Conservation (phyloP, 192 early-diverging fungal genomes). For the Coemansia sp. region DNA sequence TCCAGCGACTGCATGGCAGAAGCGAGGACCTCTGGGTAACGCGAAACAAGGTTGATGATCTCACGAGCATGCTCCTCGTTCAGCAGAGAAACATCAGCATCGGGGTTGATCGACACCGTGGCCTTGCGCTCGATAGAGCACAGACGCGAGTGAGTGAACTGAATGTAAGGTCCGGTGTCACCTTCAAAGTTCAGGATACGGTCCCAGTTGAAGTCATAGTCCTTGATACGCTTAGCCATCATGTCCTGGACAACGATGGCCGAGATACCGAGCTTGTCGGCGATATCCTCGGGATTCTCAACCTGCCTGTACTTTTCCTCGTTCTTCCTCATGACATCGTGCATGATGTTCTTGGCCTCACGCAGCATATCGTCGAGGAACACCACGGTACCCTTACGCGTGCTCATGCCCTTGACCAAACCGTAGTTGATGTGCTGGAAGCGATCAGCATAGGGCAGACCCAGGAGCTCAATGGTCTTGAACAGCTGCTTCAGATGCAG, state of each 20-base stretch:
- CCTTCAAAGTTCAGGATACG: conserved; percentile 96
- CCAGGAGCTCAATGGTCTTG: conserved; percentile 82
- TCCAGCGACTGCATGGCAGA: conserved; percentile 65
- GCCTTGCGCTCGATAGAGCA: conserved; percentile 90
- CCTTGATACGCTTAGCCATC: conserved; percentile 83
- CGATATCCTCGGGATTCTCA: conserved; percentile 70
- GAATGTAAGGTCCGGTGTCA: conserved; percentile 98
- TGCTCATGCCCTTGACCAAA: conserved; percentile 92
- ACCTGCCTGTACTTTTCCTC: conserved; percentile 83
- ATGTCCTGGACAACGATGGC: conserved; percentile 93
- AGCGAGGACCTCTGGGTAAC: conserved; percentile 83
- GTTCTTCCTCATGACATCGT: conserved; percentile 87
- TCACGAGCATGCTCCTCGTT: conserved; percentile 66
- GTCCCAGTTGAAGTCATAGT: conserved; percentile 90
- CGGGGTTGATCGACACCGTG: conserved; percentile 55
- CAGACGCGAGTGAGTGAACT: conserved; percentile 97
- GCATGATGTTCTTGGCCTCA: conserved; percentile 82
- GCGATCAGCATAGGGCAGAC: conserved; percentile 74
- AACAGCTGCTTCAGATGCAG: conserved; percentile 93
- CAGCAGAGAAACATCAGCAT: conserved; percentile 66
- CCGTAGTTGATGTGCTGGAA: conserved; percentile 94
- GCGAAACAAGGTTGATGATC: conserved; percentile 70
- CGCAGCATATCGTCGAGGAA: conserved; percentile 94
- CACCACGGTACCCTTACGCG: conserved; percentile 91
- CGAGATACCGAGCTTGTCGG: conserved; percentile 89